Evolutionary conservation across 2,329 filamentous ascomycete species (phyloP).

Genomic region (Aspergillus transmontanensis): DNA sequence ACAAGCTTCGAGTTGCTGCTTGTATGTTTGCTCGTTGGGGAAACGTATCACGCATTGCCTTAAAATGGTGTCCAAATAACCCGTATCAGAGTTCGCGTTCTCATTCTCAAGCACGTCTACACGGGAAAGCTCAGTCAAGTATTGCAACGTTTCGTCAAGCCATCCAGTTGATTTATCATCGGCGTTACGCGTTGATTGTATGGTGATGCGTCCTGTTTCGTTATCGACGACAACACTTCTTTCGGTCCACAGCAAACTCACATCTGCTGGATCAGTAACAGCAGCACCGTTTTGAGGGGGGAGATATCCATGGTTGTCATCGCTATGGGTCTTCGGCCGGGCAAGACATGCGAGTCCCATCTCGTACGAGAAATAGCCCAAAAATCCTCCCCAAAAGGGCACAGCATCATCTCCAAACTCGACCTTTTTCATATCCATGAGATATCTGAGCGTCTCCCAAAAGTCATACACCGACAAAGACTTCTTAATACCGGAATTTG

Average conservation of each 20-base stretch:
- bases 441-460: slow-evolving; percentile 39
- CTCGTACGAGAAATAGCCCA: slow-evolving; percentile 85
- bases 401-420: slow-evolving; percentile 35
- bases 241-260: slow-evolving; percentile 75
- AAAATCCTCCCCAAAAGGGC: slow-evolving; percentile 79
- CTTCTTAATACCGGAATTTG: slow-evolving; percentile 16
- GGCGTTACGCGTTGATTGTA: slow-evolving; percentile 65
- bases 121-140: slow-evolving; percentile 25
- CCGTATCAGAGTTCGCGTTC: slow-evolving; percentile 18
- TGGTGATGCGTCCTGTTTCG: slow-evolving; percentile 58
- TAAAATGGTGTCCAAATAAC: slow-evolving; percentile 35
- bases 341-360: slow-evolving; percentile 65
- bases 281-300: background rate
- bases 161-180: slow-evolving; percentile 52
- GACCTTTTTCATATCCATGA: slow-evolving; percentile 46
- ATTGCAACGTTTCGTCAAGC: slow-evolving; percentile 33
- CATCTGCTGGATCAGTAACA: slow-evolving; percentile 60
- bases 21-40: slow-evolving; percentile 58
- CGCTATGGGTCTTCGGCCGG: slow-evolving; percentile 47
- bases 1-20: slow-evolving; percentile 67
- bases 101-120: slow-evolving; percentile 9
- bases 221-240: slow-evolving; percentile 80
- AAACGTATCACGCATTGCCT: slow-evolving; percentile 31
- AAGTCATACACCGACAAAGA: slow-evolving; percentile 28
- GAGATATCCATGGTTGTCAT: slow-evolving; percentile 16